A percentile compares a stretch with the other conserved stretches of the same genome.
phyloP scores from a whole-genome alignment of 345 rosid species.

The Brassica rapa region DNA sequence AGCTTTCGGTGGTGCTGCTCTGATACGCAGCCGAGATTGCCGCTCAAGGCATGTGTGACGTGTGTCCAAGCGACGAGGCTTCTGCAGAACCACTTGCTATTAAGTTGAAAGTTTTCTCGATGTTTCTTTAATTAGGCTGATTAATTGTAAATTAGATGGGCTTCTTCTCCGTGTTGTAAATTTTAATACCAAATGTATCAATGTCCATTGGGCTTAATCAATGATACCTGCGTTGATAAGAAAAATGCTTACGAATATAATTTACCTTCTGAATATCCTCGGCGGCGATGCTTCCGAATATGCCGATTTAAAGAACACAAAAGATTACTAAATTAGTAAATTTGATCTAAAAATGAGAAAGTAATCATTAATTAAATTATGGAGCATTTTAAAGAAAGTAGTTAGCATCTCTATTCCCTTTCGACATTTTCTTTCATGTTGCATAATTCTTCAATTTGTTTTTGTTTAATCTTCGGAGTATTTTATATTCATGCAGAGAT shows the following conservation, averaged over 20 bases:
- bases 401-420: conserved; percentile 15
- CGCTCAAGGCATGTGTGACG: not conserved
- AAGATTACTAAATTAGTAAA: not conserved
- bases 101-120: not conserved
- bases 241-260: not conserved
- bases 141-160: too few relatives aligned
- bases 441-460: not conserved
- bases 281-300: conserved; percentile 13
- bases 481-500: too few relatives aligned
- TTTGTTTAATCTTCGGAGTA: too few relatives aligned
- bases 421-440: not conserved
- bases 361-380: not conserved
- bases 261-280: conserved; percentile 14
- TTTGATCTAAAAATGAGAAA: too few relatives aligned
- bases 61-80: not conserved
- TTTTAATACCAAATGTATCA: too few relatives aligned
- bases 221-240: too few relatives aligned
- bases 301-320: conserved; percentile 10
- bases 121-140: too few relatives aligned
- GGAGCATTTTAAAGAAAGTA: not conserved
- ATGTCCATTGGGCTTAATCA: too few relatives aligned
- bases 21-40: not conserved
- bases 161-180: too few relatives aligned
- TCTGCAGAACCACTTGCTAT: not conserved
- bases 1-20: not conserved